A percentile compares a stretch with the other conserved stretches of the same genome.
Conservation (phyloP, 441 rosid genomes). For the Mallotus japonicus region DNA sequence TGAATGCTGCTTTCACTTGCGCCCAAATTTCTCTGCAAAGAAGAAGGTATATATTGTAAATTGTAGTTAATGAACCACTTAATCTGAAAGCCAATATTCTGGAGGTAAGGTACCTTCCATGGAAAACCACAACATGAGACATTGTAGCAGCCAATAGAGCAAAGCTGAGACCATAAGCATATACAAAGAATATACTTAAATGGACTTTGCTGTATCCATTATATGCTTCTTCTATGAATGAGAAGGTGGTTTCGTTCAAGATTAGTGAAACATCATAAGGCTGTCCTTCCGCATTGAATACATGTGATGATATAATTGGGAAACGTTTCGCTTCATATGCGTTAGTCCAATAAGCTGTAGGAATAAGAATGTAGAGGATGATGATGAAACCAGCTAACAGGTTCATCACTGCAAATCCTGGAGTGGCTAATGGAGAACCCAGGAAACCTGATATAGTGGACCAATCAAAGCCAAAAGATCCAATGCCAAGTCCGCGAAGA, state of each 20-base stretch:
- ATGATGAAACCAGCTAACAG: constrained; percentile 35
- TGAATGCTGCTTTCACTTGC: constrained; percentile 32
- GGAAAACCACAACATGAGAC: constrained; percentile 48
- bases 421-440: constrained; percentile 42
- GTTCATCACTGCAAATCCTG: constrained; percentile 42
- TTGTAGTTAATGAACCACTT: background rate
- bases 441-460: constrained; percentile 37
- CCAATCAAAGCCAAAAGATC: constrained; percentile 46
- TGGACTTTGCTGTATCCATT: constrained; percentile 36
- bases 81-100: background rate
- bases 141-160: constrained; percentile 36
- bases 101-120: constrained; percentile 33
- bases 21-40: constrained; percentile 36
- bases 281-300: constrained; percentile 27
- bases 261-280: constrained; percentile 26
- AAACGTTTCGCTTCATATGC: constrained; percentile 38
- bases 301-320: constrained; percentile 37
- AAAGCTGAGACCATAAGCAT: constrained; percentile 42
- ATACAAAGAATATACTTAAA: constrained; percentile 38
- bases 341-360: constrained; percentile 39
- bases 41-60: no score
- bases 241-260: constrained; percentile 26
- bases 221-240: constrained; percentile 31
- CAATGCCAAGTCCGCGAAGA: constrained; percentile 40
- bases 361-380: constrained; percentile 32